Evolutionary conservation across 768 basidiomycete genomes (phyloP).

Genomic region (Rhizopogon salebrosus): DNA sequence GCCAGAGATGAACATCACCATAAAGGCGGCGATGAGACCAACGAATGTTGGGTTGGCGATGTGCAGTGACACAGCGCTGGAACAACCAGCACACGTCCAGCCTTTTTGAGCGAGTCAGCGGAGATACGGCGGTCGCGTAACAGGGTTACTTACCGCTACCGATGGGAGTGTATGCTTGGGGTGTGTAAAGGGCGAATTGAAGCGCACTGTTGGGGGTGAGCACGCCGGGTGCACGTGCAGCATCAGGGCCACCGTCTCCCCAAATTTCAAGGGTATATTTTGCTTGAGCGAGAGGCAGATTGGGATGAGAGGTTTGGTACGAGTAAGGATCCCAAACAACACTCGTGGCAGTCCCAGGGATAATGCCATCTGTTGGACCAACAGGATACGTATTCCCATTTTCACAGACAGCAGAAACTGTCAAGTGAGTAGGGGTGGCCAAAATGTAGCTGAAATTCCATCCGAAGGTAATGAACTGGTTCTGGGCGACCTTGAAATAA

Average conservation of each 20-base stretch:
- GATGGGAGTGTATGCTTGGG: slow-evolving; percentile 64
- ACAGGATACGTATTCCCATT: slow-evolving; percentile 91
- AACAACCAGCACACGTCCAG: slow-evolving; percentile 52
- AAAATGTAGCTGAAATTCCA: slow-evolving; percentile 85
- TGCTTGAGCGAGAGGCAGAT: slow-evolving; percentile 66
- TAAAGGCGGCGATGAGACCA: slow-evolving; percentile 48
- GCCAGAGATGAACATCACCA: slow-evolving; percentile 66
- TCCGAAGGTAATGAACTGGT: slow-evolving; percentile 75
- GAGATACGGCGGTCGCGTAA: neutral
- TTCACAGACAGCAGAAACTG: slow-evolving; percentile 75
- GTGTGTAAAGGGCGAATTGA: slow-evolving; percentile 82
- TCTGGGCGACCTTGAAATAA: slow-evolving; percentile 81
- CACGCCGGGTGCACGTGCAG: slow-evolving; percentile 54
- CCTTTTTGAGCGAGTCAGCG: slow-evolving; percentile 28
- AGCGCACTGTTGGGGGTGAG: slow-evolving; percentile 65
- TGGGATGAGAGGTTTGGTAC: slow-evolving; percentile 57
- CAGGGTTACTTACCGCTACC: slow-evolving; percentile 40
- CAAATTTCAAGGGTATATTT: slow-evolving; percentile 77
- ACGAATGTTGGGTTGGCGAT: slow-evolving; percentile 50
- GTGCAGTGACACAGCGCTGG: slow-evolving; percentile 29
- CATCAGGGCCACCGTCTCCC: slow-evolving; percentile 73
- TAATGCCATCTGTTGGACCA: slow-evolving; percentile 67
- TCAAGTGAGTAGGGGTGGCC: slow-evolving; percentile 67
- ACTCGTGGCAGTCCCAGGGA: slow-evolving; percentile 63
- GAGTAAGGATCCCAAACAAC: slow-evolving; percentile 79